These are phyloP conservation scores for Marasmius fiardii DNA, from an alignment of 1,284 basidiomycete genomes.

Conservation along the genomic window DNA sequence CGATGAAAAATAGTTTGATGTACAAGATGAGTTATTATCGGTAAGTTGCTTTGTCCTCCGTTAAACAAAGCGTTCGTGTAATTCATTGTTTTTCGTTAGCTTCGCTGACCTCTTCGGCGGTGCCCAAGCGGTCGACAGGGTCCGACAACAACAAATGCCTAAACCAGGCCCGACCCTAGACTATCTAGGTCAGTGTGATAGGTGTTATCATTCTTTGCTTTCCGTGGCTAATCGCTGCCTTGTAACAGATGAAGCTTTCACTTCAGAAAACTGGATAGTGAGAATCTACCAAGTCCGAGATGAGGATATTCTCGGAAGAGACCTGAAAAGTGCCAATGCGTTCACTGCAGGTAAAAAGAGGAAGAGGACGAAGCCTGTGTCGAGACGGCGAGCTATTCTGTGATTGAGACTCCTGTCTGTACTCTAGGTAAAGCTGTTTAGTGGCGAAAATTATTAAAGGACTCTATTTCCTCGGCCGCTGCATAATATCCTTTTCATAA, in stretches of 20 bases:
- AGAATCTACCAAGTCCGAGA: conserved; percentile 97
- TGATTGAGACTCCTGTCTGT: conserved; percentile 6
- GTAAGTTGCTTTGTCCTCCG: conserved; percentile 35
- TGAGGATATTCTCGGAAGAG: conserved; percentile 88
- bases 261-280: conserved; percentile 97
- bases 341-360: conserved; percentile 87
- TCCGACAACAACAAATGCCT: conserved; percentile 80
- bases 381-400: conserved; percentile 51
- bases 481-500: too few relatives aligned
- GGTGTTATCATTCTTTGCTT: conserved; percentile 8
- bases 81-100: conserved; percentile 34
- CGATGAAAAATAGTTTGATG: conserved; percentile 98
- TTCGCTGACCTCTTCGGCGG: conserved; percentile 88
- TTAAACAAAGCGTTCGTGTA: neutral
- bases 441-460: neutral
- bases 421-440: neutral
- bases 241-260: conserved; percentile 85
- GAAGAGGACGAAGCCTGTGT: conserved; percentile 67
- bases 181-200: conserved; percentile 64
- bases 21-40: conserved; percentile 98
- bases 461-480: neutral
- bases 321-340: conserved; percentile 81
- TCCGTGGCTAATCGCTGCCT: conserved; percentile 10
- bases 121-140: conserved; percentile 71
- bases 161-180: conserved; percentile 78